Evolutionary conservation across 179 eudicot genomes (phyloP), one percentile per base, ranked within the genome.

Genomic region (Patellifolia procumbens): DNA sequence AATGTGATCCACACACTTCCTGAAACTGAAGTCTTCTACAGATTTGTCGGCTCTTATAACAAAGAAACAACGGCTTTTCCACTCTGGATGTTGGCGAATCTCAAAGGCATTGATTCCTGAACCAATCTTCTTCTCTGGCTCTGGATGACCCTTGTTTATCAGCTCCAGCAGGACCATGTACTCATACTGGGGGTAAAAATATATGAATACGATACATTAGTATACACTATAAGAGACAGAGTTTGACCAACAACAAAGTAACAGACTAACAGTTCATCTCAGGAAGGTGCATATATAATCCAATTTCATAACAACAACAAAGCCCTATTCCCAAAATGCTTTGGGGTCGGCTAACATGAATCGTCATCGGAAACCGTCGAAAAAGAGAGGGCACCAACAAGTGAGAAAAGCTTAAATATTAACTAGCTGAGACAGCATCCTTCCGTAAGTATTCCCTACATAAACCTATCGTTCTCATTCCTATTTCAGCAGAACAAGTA

Each of bases 1-100:
- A 24, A 95, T 92, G 63, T 90, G 89, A 80, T 95, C 88, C 72
- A 95, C 93, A 64, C 99, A 91, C 84, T 95, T 95, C 68, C 99
- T 81, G 89, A 95, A 95, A 85, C 99, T 95, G 87, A 95, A 95
- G 80, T 95, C 97, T 39, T 91, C 99, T 1, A 68, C 84, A 12
- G 95, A 79, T 5, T 81, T 87, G 42, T 95, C 97, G 1, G 78
- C 85, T 75, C 97, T 91, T 26, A 86, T 20, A 13, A 91, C 81
- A 51, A 92, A 95, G 82, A 93, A 95, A 76, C 99, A 95, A 9
- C 94, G 92, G 51, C 97, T 93, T 78, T 87, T 87, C 73, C 77
- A 95, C 39, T 68, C 73, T 28, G 99, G 95, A 77, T 95, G 99
- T 68, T 76, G 70, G 1, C 91, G 91, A 55, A 93, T 80, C 87